These are phyloP conservation scores for Anaeramoeba ignava DNA, from an alignment of 78 protist genomes.

Conservation along the genomic window DNA sequence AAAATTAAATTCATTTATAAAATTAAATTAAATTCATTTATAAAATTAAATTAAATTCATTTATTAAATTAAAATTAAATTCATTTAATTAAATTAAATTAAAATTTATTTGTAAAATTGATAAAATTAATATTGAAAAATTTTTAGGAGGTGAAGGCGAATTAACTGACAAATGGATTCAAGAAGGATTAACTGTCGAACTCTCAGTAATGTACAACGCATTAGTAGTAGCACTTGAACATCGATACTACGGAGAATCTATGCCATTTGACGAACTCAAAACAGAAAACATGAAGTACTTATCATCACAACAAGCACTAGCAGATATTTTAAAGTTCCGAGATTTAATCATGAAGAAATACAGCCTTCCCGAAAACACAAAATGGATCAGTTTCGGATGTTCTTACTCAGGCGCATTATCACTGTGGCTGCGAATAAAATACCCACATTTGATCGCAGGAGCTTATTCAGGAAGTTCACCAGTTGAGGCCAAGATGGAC, in stretches of 20 bases:
- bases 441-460: neutral
- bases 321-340: neutral
- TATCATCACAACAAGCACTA: neutral
- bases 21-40: too few relatives aligned
- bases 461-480: neutral
- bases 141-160: too few relatives aligned
- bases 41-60: too few relatives aligned
- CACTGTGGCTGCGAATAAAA: neutral
- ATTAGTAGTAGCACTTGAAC: neutral
- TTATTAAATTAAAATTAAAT: too few relatives aligned
- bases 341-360: neutral
- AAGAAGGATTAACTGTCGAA: neutral
- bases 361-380: neutral
- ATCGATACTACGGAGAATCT: neutral
- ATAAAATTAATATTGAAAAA: too few relatives aligned
- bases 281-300: neutral
- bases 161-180: too few relatives aligned
- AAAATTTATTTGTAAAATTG: too few relatives aligned
- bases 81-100: too few relatives aligned
- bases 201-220: neutral
- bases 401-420: neutral
- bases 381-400: neutral
- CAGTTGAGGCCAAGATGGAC: neutral
- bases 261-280: neutral
- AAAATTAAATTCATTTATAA: too few relatives aligned